These are phyloP conservation scores for Phytophthora pisi DNA, from an alignment of 352 stramenopile genomes.

Conservation along the genomic window DNA sequence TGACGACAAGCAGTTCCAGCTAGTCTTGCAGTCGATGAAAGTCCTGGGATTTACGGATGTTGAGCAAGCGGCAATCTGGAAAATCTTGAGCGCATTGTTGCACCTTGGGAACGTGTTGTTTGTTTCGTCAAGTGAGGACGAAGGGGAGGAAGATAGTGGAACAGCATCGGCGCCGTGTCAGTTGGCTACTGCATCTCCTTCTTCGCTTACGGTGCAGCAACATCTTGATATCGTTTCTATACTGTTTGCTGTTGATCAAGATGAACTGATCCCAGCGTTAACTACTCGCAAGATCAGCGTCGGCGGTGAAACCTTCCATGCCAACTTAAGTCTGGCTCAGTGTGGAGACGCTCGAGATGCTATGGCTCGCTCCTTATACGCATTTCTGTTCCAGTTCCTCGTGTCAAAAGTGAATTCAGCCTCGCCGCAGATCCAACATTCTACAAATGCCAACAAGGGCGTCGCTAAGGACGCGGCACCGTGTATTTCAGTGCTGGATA, in stretches of 20 bases:
- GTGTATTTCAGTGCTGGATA: conserved; percentile 89
- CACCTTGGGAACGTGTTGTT: conserved; percentile 87
- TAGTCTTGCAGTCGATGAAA: conserved; percentile 71
- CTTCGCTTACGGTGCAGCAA: conserved; percentile 40
- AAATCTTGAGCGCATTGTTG: conserved; percentile 72
- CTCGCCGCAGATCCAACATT: conserved; percentile 31
- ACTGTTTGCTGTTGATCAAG: conserved; percentile 51
- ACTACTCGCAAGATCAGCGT: conserved; percentile 78
- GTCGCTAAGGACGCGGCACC: conserved; percentile 28
- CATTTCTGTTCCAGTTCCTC: conserved; percentile 84
- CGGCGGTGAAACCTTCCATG: conserved; percentile 64
- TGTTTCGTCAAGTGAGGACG: conserved; percentile 59
- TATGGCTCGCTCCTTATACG: conserved; percentile 80
- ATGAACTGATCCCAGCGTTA: conserved; percentile 56
- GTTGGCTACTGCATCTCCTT: conserved; percentile 40
- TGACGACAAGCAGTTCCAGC: conserved; percentile 67
- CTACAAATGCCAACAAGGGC: conserved; percentile 12
- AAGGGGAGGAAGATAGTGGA: conserved; percentile 52
- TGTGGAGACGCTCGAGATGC: conserved; percentile 74
- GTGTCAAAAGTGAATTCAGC: conserved; percentile 79
- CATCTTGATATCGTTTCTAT: conserved; percentile 50
- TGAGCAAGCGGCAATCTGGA: conserved; percentile 72
- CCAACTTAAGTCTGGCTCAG: conserved; percentile 72
- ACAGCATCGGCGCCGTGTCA: conserved; percentile 43
- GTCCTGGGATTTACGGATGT: conserved; percentile 70